phyloP scores from a whole-genome alignment of 169 alveolate species.

The Sarcocystis neurona region DNA sequence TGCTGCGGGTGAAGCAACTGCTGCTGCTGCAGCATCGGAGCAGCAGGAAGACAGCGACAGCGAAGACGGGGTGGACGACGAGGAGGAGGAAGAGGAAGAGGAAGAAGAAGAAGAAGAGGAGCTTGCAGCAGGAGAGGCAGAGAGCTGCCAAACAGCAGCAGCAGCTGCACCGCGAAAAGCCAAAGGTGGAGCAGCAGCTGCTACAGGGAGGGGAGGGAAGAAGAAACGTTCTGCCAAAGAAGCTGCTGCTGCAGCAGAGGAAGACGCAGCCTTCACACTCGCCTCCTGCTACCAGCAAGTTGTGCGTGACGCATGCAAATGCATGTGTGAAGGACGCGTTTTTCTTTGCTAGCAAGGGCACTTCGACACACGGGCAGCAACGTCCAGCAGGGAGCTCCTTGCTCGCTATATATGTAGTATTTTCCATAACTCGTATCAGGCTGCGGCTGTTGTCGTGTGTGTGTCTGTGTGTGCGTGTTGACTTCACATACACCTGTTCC shows the following conservation, averaged over 20 bases:
- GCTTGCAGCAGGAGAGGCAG: neutral
- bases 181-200: neutral
- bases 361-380: no score
- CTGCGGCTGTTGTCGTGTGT: no score
- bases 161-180: neutral
- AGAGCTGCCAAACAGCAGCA: neutral
- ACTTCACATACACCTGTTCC: neutral
- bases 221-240: neutral
- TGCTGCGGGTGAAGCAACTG: neutral
- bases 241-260: neutral
- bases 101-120: neutral
- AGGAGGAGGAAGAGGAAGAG: constrained; percentile 1
- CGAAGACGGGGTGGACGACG: constrained; percentile 1
- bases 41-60: neutral
- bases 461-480: neutral
- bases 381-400: no score
- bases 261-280: constrained; percentile 9
- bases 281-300: constrained; percentile 24
- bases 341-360: no score
- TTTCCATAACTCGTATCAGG: no score
- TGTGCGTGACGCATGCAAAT: no score
- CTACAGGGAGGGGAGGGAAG: neutral
- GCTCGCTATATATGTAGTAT: no score
- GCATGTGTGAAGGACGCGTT: no score
- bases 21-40: no score